These are phyloP conservation scores for Penicillium sp. DNA, from an alignment of 2,329 filamentous ascomycete genomes.

Conservation along the genomic window DNA sequence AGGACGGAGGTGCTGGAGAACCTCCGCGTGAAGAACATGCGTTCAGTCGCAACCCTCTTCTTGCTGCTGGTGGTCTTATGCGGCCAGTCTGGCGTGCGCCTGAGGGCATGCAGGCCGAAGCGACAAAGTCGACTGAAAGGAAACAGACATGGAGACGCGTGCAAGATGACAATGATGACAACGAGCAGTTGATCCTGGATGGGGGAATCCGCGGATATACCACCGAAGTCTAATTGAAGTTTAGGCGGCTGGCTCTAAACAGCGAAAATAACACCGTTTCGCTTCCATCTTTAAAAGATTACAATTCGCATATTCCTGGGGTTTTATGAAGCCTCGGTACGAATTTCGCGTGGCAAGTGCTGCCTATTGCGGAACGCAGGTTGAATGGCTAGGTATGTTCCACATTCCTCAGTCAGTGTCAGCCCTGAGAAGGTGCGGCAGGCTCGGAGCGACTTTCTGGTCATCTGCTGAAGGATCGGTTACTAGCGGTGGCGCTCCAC, in stretches of 20 bases:
- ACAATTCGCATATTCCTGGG: not conserved
- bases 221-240: not conserved
- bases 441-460: not conserved
- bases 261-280: not conserved
- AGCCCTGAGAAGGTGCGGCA: not conserved
- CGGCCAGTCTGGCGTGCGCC: slow-evolving; percentile 45
- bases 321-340: not conserved
- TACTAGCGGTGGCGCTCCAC: slow-evolving; percentile 1
- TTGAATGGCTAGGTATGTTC: not conserved
- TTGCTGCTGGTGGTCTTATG: slow-evolving; percentile 43
- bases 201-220: slow-evolving; percentile 41
- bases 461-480: not conserved
- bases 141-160: slow-evolving; percentile 47
- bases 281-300: not conserved
- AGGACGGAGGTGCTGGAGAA: slow-evolving; percentile 12
- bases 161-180: slow-evolving; percentile 47
- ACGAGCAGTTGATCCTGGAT: slow-evolving; percentile 48
- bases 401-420: not conserved
- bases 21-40: slow-evolving; percentile 29
- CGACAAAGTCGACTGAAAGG: slow-evolving; percentile 29
- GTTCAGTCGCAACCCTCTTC: slow-evolving; percentile 45
- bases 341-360: not conserved
- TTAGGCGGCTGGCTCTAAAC: not conserved
- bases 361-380: not conserved
- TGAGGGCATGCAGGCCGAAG: slow-evolving; percentile 26